Evolutionary conservation across 2,329 filamentous ascomycete genomes (phyloP), one percentile per base, ranked within the genome.

Genomic region (Aspergillus neotritici): DNA sequence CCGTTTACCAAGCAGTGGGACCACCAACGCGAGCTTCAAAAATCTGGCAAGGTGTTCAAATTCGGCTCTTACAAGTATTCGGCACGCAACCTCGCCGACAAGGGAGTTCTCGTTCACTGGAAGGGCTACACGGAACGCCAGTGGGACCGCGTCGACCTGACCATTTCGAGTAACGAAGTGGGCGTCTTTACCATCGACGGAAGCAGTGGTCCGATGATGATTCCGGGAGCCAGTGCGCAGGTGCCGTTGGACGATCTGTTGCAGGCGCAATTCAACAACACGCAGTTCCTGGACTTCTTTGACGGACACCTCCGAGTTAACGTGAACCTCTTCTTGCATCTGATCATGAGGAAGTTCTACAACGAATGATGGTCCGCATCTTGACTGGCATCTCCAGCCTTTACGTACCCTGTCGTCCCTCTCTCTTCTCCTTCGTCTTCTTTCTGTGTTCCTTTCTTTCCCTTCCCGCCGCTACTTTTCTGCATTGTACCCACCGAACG

Each of bases 341-440:
- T 97, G 67, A 79, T 98, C 55, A 97, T 97, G 76, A 94, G 94
- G 79, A 98, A 98, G 77, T 98, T 98, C 68, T 98, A 98, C 58
- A 74, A 74, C 53, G 70, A 72, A 55, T 71, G 50, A 64, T 51
- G 31, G 31, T 25, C 32, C 30, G 17, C 5, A 13, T 11, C 11
- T 39, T 12, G 15, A 28, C 31, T 11, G 14, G 11, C 8, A 33
- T 51, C 44, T 44, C 35, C 41, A 47, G 55, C 41, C 55, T 48
- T 34, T 49, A 48, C 16, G 37, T 46, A 28, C 41, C 50, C 38
- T 43, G 15, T 42, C 50, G 37, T 44, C 39, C 45, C 43, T 40
- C 43, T 40, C 5, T 37, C 38, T 35, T 43, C 37, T 17, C 12
- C 25, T 37, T 36, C 25, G 17, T 39, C 12, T 32, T 28, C 31